Evolutionary conservation across 1,139 yeast genomes (phyloP).

Genomic region (Candida tetrigidarum): DNA sequence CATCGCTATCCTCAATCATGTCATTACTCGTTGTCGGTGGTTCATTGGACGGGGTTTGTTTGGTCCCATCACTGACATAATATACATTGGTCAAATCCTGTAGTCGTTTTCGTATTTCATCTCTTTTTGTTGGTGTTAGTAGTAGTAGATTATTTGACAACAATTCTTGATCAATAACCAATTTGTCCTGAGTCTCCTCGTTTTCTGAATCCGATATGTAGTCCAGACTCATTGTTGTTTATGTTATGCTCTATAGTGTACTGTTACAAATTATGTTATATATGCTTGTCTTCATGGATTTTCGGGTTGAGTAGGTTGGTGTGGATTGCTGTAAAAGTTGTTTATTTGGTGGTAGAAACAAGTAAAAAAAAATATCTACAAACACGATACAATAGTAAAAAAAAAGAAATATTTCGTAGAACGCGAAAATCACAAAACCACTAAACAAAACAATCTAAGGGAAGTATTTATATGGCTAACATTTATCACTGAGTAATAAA

Average conservation of each 20-base stretch:
- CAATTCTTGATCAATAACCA: slow-evolving; percentile 5
- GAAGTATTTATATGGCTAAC: no score
- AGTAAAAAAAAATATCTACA: not conserved
- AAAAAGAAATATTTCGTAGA: no score
- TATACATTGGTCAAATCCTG: slow-evolving; percentile 4
- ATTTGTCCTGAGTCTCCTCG: slow-evolving; percentile 12
- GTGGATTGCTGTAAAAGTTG: not conserved
- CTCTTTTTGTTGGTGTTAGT: slow-evolving; percentile 13
- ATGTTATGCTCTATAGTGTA: not conserved
- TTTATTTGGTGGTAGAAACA: not conserved
- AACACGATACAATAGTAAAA: not conserved
- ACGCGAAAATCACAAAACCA: no score
- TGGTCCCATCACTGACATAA: not conserved
- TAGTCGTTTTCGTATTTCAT: slow-evolving; percentile 5
- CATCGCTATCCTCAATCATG: slow-evolving; percentile 12
- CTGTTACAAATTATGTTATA: not conserved
- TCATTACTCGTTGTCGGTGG: not conserved
- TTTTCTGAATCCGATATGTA: slow-evolving; percentile 25
- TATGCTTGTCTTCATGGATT: not conserved
- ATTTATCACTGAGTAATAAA: no score
- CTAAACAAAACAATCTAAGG: not conserved
- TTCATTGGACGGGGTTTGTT: not conserved
- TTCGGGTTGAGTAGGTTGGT: not conserved
- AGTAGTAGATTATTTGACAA: slow-evolving; percentile 11
- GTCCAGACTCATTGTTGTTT: slow-evolving; percentile 16